Evolutionary conservation across 2,329 filamentous ascomycete genomes (phyloP).

Genomic region (Mycocentrospora acerina): DNA sequence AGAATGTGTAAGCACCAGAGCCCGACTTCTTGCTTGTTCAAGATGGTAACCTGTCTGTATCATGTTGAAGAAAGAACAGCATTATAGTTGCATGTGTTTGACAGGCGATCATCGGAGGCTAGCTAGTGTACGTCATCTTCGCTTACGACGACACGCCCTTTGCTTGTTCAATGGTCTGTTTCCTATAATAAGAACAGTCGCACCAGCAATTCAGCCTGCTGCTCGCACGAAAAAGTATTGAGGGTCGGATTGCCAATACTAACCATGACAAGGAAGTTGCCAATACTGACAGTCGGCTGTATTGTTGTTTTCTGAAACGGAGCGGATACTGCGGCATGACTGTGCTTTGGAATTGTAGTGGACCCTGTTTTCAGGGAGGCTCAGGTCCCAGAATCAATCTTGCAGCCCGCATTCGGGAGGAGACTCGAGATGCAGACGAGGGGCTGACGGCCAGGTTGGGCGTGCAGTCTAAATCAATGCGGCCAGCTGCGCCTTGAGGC

Average conservation of each 20-base stretch:
- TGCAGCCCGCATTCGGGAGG: constrained; percentile 3
- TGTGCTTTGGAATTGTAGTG: constrained; percentile 6
- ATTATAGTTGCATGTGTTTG: no score
- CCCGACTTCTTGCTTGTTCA: no score
- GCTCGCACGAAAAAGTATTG: neutral
- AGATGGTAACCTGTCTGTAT: no score
- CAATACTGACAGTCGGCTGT: neutral
- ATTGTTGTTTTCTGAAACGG: no score
- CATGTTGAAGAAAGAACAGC: no score
- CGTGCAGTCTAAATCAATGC: constrained; percentile 3
- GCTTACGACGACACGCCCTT: no score
- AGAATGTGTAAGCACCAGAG: no score
- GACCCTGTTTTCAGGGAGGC: constrained; percentile 14
- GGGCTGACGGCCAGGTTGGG: constrained; percentile 3
- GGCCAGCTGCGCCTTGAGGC: constrained; percentile 3
- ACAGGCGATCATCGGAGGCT: no score
- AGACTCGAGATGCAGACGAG: constrained; percentile 2
- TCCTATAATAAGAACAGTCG: neutral
- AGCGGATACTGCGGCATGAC: constrained; percentile 6
- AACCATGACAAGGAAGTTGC: no score
- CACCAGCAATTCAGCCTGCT: neutral
- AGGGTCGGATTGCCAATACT: neutral
- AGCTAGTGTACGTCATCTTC: no score
- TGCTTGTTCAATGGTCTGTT: no score
- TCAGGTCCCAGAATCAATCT: constrained; percentile 8